Conservation (phyloP, 306 rosid species). For the Luffa acutangula region DNA sequence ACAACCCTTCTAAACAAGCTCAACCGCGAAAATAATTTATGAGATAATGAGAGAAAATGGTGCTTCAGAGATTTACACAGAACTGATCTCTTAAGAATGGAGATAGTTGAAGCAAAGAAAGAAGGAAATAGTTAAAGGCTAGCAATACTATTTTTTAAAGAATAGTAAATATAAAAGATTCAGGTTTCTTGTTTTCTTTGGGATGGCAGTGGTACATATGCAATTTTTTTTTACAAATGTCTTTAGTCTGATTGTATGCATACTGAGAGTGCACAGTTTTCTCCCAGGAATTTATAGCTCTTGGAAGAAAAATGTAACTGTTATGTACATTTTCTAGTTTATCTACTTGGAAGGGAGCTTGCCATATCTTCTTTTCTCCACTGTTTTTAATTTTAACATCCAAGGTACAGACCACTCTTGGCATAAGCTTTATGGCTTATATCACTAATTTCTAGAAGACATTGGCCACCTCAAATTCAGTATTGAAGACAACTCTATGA, state of each 20-base stretch:
- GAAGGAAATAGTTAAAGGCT: neutral
- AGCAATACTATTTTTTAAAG: neutral
- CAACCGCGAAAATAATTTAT: constrained; percentile 36
- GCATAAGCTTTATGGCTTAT: neutral
- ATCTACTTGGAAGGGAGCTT: neutral
- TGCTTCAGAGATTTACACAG: neutral
- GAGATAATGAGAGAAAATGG: neutral
- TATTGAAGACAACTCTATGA: neutral
- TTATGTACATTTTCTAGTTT: neutral
- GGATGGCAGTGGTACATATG: neutral
- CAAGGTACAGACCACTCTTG: neutral
- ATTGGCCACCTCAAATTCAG: neutral
- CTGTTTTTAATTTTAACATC: neutral
- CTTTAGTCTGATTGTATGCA: neutral
- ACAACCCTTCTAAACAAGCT: constrained; percentile 64
- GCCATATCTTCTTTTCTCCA: neutral
- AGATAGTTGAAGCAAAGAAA: neutral
- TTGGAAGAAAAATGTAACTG: neutral
- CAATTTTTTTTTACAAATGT: neutral
- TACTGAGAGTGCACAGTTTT: neutral
- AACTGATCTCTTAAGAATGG: neutral
- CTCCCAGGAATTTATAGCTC: neutral
- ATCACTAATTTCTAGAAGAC: neutral
- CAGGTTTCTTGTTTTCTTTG: neutral
- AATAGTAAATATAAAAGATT: neutral